Evolutionary conservation across 139 green algal species (phyloP).

Genomic region (Picochlorum sp.): DNA sequence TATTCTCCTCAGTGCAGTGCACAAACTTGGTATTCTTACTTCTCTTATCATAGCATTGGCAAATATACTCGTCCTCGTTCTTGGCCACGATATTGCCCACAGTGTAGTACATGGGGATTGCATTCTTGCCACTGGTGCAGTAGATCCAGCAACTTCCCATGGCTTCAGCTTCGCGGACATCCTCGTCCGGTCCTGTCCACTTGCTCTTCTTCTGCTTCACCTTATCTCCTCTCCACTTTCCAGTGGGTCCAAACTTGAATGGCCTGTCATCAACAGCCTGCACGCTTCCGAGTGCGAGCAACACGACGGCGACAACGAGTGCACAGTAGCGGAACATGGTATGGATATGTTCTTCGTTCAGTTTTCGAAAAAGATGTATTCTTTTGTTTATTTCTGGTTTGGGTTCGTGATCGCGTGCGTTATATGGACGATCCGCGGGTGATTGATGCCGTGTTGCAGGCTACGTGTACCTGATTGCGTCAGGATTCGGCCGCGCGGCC

Average conservation of each 20-base stretch:
- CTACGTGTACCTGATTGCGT: too few species aligned
- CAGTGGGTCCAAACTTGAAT: not conserved
- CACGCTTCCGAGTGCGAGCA: not conserved
- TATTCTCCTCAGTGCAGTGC: not conserved
- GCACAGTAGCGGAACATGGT: too few species aligned
- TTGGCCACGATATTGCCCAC: not conserved
- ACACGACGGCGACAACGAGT: too few species aligned
- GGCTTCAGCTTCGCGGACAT: not conserved
- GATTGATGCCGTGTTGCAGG: too few species aligned
- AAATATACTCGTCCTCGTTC: not conserved
- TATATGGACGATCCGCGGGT: too few species aligned
- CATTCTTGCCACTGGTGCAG: not conserved
- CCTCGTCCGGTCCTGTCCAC: not conserved
- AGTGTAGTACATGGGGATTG: not conserved
- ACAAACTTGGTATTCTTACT: not conserved
- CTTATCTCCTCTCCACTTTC: slow-evolving; percentile 1
- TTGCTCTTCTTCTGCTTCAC: slow-evolving; percentile 8
- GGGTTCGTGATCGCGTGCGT: too few species aligned
- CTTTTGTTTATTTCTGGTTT: too few species aligned
- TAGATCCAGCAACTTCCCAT: not conserved
- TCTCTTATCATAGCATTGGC: slow-evolving; percentile 1
- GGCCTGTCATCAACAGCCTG: not conserved
- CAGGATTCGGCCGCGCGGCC: too few species aligned
- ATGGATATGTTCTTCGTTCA: too few species aligned
- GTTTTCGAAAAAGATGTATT: too few species aligned